Evolutionary conservation across 495 filamentous ascomycete genomes (phyloP).

Genomic region (Jackrogersella minutella): DNA sequence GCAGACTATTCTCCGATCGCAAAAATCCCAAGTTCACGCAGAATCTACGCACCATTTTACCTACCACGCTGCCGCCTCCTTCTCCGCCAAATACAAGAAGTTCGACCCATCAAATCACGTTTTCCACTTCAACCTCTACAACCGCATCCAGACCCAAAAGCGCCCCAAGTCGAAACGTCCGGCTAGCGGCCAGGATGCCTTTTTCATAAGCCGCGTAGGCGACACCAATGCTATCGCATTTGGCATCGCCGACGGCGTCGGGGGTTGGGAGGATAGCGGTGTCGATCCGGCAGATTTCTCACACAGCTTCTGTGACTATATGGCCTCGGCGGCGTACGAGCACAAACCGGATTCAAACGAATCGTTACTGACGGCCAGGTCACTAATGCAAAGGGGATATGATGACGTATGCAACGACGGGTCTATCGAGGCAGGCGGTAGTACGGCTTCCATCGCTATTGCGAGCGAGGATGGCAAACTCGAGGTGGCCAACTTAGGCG

Average conservation of each 20-base stretch:
- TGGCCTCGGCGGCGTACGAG: slow-evolving; percentile 75
- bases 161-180: slow-evolving; percentile 66
- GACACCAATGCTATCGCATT: slow-evolving; percentile 72
- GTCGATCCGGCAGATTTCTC: slow-evolving; percentile 96
- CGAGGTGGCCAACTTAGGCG: slow-evolving; percentile 93
- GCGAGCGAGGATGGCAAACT: slow-evolving; percentile 72
- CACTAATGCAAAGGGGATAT: slow-evolving; percentile 84
- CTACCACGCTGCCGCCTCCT: slow-evolving; percentile 73
- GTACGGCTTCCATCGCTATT: slow-evolving; percentile 86
- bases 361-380: slow-evolving; percentile 64
- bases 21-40: slow-evolving; percentile 15
- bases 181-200: slow-evolving; percentile 91
- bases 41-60: slow-evolving; percentile 54
- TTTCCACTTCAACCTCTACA: slow-evolving; percentile 78
- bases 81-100: slow-evolving; percentile 77
- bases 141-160: slow-evolving; percentile 61
- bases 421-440: slow-evolving; percentile 79
- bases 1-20: slow-evolving; percentile 27
- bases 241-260: slow-evolving; percentile 92
- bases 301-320: slow-evolving; percentile 90
- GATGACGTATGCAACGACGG: slow-evolving; percentile 77
- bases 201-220: slow-evolving; percentile 81
- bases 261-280: slow-evolving; percentile 89
- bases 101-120: slow-evolving; percentile 75
- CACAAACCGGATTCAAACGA: slow-evolving; percentile 45